Conservation (phyloP, 192 early-diverging fungal genomes). For the Coemansia nantahalensis region DNA sequence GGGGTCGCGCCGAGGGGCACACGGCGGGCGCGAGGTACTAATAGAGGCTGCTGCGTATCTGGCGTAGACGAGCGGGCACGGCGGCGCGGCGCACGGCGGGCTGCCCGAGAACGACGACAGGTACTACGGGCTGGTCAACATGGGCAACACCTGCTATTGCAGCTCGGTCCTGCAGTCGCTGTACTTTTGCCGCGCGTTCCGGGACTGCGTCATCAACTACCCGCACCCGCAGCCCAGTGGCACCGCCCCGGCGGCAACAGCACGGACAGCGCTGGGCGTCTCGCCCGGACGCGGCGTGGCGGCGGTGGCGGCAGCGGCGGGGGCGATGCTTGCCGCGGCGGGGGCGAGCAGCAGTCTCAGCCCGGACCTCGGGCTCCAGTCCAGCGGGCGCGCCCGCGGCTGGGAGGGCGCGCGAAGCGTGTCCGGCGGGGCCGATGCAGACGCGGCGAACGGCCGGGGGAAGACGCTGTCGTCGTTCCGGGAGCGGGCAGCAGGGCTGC, state of each 20-base stretch:
- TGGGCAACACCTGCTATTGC: conserved; percentile 74
- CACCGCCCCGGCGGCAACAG: too few relatives aligned
- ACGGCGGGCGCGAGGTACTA: too few relatives aligned
- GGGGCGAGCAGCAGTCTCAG: neutral
- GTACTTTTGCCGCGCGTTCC: conserved; percentile 93
- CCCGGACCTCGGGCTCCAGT: neutral
- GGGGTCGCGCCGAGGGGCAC: too few relatives aligned
- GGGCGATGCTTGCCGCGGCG: neutral
- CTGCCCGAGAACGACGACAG: conserved; percentile 68
- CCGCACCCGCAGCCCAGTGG: conserved; percentile 58
- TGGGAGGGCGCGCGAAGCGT: neutral
- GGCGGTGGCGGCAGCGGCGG: too few relatives aligned
- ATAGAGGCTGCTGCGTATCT: too few relatives aligned
- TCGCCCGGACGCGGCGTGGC: too few relatives aligned
- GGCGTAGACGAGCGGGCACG: conserved; percentile 22
- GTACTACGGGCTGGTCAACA: conserved; percentile 90
- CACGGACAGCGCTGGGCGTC: too few relatives aligned
- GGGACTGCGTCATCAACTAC: conserved; percentile 84
- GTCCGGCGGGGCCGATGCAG: neutral
- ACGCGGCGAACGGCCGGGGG: conserved; percentile 4
- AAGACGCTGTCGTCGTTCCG: conserved; percentile 22
- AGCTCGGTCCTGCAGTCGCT: conserved; percentile 96
- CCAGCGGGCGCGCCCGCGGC: neutral
- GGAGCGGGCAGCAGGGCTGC: conserved; percentile 36
- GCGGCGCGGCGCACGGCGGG: conserved; percentile 16